phyloP scores from a whole-genome alignment of 768 basidiomycete genomes.

The Naganishia randhawae region DNA sequence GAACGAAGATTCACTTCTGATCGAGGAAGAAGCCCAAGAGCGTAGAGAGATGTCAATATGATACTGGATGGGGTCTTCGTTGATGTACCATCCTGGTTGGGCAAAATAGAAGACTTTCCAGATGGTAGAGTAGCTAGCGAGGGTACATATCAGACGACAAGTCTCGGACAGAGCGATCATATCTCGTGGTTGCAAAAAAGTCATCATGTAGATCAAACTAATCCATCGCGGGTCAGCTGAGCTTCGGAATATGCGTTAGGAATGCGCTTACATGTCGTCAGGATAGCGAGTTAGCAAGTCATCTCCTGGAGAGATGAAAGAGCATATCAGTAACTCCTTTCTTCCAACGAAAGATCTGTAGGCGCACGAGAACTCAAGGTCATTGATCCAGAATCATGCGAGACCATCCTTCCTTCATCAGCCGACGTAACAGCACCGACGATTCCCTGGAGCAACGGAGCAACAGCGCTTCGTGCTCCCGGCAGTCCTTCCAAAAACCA shows the following conservation, averaged over 20 bases:
- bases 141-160: slow-evolving; percentile 5
- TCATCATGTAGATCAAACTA: slow-evolving; percentile 16
- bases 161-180: background rate
- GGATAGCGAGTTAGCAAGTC: slow-evolving; percentile 16
- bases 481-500: slow-evolving; percentile 1
- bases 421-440: background rate
- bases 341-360: background rate
- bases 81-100: slow-evolving; percentile 10
- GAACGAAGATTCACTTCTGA: background rate
- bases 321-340: background rate
- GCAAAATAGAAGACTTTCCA: slow-evolving; percentile 23
- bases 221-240: background rate
- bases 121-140: slow-evolving; percentile 13
- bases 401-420: slow-evolving; percentile 15
- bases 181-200: background rate
- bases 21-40: background rate
- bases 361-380: background rate
- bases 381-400: slow-evolving; percentile 18
- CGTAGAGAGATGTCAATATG: slow-evolving; percentile 12
- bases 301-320: slow-evolving; percentile 1
- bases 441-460: background rate
- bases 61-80: slow-evolving; percentile 10
- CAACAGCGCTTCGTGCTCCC: background rate
- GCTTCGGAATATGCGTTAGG: background rate
- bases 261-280: slow-evolving; percentile 1